Conservation (phyloP, 225 moss, liverwort and hornwort genomes). For the Marchantia paleacea region DNA sequence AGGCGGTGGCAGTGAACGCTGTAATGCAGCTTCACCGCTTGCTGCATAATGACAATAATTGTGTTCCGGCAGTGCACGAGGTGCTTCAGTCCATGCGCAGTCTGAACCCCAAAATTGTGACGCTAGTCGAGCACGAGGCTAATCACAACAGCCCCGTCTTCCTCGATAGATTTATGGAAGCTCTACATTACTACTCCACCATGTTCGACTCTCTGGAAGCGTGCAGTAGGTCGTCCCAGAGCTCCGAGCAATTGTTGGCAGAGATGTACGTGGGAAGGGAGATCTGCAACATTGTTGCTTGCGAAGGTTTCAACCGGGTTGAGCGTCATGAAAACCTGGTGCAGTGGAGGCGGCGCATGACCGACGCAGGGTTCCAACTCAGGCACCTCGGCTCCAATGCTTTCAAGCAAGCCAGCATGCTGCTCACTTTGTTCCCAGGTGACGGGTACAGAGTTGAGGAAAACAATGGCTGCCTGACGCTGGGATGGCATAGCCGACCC, state of each 20-base stretch:
- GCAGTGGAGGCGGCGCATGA: slow-evolving; percentile 58
- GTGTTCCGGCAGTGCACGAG: slow-evolving; percentile 51
- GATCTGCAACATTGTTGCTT: slow-evolving; percentile 73
- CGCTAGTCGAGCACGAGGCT: slow-evolving; percentile 70
- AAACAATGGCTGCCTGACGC: slow-evolving; percentile 56
- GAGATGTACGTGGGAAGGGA: slow-evolving; percentile 74
- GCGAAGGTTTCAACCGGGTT: slow-evolving; percentile 61
- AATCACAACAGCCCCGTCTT: slow-evolving; percentile 67
- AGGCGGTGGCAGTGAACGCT: slow-evolving; percentile 68
- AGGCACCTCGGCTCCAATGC: slow-evolving; percentile 48
- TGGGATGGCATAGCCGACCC: slow-evolving; percentile 68
- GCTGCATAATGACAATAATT: slow-evolving; percentile 40
- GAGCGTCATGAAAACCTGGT: slow-evolving; percentile 64
- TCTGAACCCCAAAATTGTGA: slow-evolving; percentile 58
- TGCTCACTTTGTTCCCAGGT: slow-evolving; percentile 61
- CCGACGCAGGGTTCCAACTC: slow-evolving; percentile 59
- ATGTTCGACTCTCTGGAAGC: slow-evolving; percentile 81
- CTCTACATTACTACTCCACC: slow-evolving; percentile 67
- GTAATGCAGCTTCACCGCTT: slow-evolving; percentile 63
- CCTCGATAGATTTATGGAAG: slow-evolving; percentile 63
- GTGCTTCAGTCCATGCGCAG: slow-evolving; percentile 49
- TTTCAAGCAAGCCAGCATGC: slow-evolving; percentile 60
- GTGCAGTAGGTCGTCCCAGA: slow-evolving; percentile 44
- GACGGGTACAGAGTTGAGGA: slow-evolving; percentile 70
- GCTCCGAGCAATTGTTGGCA: slow-evolving; percentile 50